These are phyloP conservation scores for Echium plantagineum DNA, from an alignment of 257 asterid genomes.

Conservation along the genomic window DNA sequence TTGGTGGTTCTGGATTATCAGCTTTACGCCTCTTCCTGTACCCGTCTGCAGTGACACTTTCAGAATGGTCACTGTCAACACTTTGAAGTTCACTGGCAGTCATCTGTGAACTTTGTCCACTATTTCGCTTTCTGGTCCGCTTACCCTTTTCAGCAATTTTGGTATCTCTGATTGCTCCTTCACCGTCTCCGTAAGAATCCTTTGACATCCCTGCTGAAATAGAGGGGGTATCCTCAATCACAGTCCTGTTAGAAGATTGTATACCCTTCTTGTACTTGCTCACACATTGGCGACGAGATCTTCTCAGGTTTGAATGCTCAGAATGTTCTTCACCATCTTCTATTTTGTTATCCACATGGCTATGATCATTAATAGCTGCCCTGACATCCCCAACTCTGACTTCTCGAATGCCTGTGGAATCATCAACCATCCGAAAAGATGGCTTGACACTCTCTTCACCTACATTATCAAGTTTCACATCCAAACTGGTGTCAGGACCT, in stretches of 20 bases:
- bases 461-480: neutral
- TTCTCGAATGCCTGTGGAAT: neutral
- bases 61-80: conserved; percentile 58
- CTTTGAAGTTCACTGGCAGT: conserved; percentile 40
- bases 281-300: conserved; percentile 20
- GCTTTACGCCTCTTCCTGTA: conserved; percentile 68
- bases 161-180: conserved; percentile 40
- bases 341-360: conserved; percentile 6
- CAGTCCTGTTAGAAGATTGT: conserved; percentile 44
- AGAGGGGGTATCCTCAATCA: conserved; percentile 61
- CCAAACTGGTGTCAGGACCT: conserved; percentile 6
- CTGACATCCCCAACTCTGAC: too few relatives aligned
- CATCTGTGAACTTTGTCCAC: conserved; percentile 44
- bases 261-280: conserved; percentile 27
- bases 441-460: conserved; percentile 10
- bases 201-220: conserved; percentile 17
- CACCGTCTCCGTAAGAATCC: conserved; percentile 21
- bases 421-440: conserved; percentile 5
- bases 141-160: conserved; percentile 32
- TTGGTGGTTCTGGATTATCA: conserved; percentile 32
- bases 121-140: conserved; percentile 39
- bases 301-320: conserved; percentile 36
- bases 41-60: conserved; percentile 49
- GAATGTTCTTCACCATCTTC: conserved; percentile 34
- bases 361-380: too few relatives aligned